Conservation (phyloP, 768 basidiomycete species). For the Macrolepiota fuliginosa region DNA sequence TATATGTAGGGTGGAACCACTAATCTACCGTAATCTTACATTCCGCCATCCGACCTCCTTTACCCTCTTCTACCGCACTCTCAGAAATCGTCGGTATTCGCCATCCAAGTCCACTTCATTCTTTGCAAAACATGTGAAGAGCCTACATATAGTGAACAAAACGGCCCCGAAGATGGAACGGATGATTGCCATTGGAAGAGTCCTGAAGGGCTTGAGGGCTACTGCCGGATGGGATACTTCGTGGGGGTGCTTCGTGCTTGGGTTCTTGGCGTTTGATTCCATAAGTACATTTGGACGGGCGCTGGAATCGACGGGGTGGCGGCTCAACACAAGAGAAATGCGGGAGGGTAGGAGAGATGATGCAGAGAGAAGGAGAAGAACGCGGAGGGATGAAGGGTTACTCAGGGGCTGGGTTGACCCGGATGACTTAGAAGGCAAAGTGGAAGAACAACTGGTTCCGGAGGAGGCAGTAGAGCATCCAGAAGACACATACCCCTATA, state of each 20-base stretch:
- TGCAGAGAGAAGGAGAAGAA: conserved; percentile 3
- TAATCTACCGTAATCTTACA: conserved; percentile 1
- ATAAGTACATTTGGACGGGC: too few relatives aligned
- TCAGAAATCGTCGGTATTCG: conserved; percentile 2
- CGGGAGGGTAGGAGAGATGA: background rate
- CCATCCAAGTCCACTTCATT: conserved; percentile 3
- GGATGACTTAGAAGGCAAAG: background rate
- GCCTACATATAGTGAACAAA: background rate
- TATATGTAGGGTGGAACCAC: conserved; percentile 7
- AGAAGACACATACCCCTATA: background rate
- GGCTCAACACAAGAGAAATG: background rate
- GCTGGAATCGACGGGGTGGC: background rate
- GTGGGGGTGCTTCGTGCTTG: conserved; percentile 1
- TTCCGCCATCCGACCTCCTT: background rate
- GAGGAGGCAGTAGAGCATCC: too few relatives aligned
- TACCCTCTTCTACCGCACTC: conserved; percentile 8
- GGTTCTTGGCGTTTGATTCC: background rate
- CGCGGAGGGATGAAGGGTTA: background rate
- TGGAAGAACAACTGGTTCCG: background rate
- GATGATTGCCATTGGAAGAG: conserved; percentile 1
- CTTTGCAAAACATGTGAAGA: conserved; percentile 5
- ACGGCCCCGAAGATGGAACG: background rate
- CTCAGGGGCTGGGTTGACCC: background rate
- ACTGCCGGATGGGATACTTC: conserved; percentile 6
- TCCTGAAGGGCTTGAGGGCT: background rate